Evolutionary conservation across 2,329 filamentous ascomycete genomes (phyloP), one percentile per base, ranked within the genome.

Genomic region (Calonectria multiphialidica): DNA sequence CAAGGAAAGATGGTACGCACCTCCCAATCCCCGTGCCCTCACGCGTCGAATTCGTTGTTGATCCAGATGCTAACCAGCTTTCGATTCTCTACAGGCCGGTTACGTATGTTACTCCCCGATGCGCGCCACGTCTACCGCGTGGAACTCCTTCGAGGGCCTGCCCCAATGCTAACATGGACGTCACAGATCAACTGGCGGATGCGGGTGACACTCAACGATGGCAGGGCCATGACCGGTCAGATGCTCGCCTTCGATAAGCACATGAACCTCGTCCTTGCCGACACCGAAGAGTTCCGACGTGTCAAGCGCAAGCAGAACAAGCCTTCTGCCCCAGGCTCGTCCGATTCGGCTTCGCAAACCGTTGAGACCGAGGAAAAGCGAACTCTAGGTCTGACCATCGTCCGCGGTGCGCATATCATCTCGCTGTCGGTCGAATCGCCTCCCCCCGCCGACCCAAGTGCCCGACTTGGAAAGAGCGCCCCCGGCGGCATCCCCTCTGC

Each of bases 181-280:
- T 15, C 49, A 44, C 74, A 98, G 97, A 98, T 99, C 90, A 98
- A 99, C 89, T 98, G 98, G 90, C 95, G 96, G 86, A 98, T 99
- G 96, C 93, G 96, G 83, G 93, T 98, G 76, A 98, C 96, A 69
- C 90, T 99, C 84, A 95, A 95, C 82, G 97, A 99, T 87, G 95
- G 95, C 76, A 93, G 97, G 82, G 95, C 98, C 85, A 97, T 99
- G 93, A 96, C 95, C 47, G 97, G 96, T 74, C 95, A 98, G 85
- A 98, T 99, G 95, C 91, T 99, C 78, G 97, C 97, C 67, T 99
- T 98, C 82, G 97, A 99, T 86, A 98, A 98, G 95, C 97, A 99
- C 86, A 99, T 99, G 97, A 99, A 99, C 85, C 91, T 99, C 77
- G 97, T 99, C 74, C 94, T 99, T 75, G 97, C 96, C 86, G 97